Evolutionary conservation across 495 filamentous ascomycete genomes (phyloP).

Genomic region (Xylaria telfairii): DNA sequence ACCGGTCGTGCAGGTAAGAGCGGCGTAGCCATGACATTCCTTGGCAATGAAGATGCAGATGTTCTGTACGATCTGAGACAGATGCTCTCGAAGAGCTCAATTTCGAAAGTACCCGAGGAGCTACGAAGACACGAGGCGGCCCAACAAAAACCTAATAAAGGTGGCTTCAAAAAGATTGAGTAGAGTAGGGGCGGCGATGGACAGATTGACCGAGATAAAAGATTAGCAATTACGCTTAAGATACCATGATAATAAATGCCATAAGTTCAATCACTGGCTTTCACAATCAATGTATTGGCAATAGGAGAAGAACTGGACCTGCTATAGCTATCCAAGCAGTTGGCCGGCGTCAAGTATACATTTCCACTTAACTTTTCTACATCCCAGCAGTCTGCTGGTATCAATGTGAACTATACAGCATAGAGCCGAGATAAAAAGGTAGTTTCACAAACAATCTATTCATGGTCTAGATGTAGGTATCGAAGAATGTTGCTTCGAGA

Average conservation of each 20-base stretch:
- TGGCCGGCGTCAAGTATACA: neutral
- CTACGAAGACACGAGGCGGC: conserved; percentile 92
- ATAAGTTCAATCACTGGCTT: neutral
- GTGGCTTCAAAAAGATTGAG: conserved; percentile 42
- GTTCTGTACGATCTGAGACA: conserved; percentile 96
- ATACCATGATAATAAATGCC: conserved; percentile 18
- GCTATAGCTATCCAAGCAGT: neutral
- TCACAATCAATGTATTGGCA: too few relatives aligned
- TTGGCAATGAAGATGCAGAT: conserved; percentile 91
- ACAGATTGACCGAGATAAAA: neutral
- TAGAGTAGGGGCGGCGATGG: neutral
- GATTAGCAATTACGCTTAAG: neutral
- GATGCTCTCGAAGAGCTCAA: conserved; percentile 91
- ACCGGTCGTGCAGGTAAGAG: conserved; percentile 98
- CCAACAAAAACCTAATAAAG: conserved; percentile 69
- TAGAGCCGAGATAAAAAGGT: neutral
- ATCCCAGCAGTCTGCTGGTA: neutral
- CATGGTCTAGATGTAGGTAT: too few relatives aligned
- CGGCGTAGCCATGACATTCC: conserved; percentile 95
- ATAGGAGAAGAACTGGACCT: neutral
- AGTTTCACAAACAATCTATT: too few relatives aligned
- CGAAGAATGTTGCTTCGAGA: neutral
- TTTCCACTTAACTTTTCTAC: neutral
- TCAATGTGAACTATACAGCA: neutral
- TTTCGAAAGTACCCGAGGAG: conserved; percentile 91